Conservation (phyloP, 2,329 filamentous ascomycete species). For the Rhynchosporium secalis region DNA sequence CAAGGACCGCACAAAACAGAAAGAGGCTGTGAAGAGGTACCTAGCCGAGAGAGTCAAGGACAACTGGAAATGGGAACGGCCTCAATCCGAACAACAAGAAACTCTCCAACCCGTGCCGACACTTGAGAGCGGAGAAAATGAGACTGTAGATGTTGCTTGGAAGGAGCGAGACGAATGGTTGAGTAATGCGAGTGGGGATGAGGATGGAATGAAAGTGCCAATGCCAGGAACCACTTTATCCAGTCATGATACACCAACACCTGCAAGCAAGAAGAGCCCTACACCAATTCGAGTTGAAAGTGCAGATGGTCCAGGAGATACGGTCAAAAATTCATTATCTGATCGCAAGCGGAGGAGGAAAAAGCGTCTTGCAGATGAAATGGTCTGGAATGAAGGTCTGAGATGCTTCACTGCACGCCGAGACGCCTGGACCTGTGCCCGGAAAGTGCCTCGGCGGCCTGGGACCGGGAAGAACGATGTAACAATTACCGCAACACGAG, state of each 20-base stretch:
- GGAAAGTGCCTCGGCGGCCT: slow-evolving; percentile 49
- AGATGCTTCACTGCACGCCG: slow-evolving; percentile 76
- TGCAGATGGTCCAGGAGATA: slow-evolving; percentile 43
- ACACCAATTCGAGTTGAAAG: slow-evolving; percentile 42
- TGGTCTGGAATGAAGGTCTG: slow-evolving; percentile 78
- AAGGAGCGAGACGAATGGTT: slow-evolving; percentile 40
- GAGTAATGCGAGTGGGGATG: slow-evolving; percentile 33
- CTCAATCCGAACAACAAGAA: slow-evolving; percentile 37
- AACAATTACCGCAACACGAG: slow-evolving; percentile 37
- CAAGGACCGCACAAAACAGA: slow-evolving; percentile 62
- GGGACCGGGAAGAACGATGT: slow-evolving; percentile 42
- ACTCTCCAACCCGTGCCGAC: slow-evolving; percentile 4
- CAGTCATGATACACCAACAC: slow-evolving; percentile 22
- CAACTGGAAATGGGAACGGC: slow-evolving; percentile 64
- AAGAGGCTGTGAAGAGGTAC: slow-evolving; percentile 60
- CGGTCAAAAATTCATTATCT: slow-evolving; percentile 25
- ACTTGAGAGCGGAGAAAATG: slow-evolving; percentile 6
- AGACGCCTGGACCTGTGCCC: slow-evolving; percentile 83
- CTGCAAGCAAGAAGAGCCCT: slow-evolving; percentile 28
- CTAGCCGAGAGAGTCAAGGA: slow-evolving; percentile 55
- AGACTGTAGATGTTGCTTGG: slow-evolving; percentile 27
- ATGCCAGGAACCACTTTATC: slow-evolving; percentile 16
- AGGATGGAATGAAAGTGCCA: slow-evolving; percentile 26
- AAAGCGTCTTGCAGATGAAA: slow-evolving; percentile 61
- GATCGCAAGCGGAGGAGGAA: slow-evolving; percentile 45